Conservation (phyloP, 768 basidiomycete species). For the Lentinula sp. region DNA sequence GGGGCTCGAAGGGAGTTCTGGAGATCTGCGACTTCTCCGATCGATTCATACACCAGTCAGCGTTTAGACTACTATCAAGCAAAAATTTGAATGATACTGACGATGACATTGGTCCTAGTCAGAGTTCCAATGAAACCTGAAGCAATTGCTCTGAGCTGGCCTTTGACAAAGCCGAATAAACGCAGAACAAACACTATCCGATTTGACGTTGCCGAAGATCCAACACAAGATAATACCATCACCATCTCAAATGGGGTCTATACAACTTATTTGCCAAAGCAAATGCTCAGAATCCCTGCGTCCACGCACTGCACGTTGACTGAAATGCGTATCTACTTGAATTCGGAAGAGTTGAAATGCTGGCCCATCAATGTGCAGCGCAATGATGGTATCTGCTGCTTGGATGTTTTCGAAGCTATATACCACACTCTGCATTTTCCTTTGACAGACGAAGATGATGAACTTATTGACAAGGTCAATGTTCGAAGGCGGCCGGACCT, state of each 20-base stretch:
- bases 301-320: background rate
- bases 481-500: background rate
- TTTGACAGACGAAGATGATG: background rate
- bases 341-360: background rate
- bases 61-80: background rate
- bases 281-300: background rate
- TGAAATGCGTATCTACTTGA: background rate
- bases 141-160: slow-evolving; percentile 2
- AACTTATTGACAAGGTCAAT: background rate
- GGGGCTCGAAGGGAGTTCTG: no score
- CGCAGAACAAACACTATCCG: background rate
- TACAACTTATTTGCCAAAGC: background rate
- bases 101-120: background rate
- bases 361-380: background rate
- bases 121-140: background rate
- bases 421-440: background rate
- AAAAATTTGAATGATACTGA: background rate
- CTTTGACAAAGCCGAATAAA: background rate
- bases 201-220: background rate
- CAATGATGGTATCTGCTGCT: background rate
- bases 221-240: background rate
- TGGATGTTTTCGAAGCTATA: slow-evolving; percentile 1
- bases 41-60: background rate
- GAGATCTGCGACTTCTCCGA: no score
- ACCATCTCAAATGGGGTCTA: background rate